These are phyloP conservation scores for Erigeron canadensis DNA, from an alignment of 129 eudicot species.

Conservation along the genomic window DNA sequence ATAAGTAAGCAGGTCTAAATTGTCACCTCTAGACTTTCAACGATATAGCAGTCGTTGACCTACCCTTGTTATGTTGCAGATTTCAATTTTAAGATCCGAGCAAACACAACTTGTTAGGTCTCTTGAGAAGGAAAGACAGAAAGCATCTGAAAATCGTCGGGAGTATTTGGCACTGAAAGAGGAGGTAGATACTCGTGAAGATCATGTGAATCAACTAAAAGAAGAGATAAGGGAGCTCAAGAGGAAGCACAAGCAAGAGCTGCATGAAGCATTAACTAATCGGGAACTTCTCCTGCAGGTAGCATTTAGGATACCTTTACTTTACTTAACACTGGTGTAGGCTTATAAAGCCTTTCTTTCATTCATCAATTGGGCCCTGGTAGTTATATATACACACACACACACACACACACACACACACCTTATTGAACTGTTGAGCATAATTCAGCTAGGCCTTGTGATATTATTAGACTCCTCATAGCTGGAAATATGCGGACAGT, in stretches of 20 bases:
- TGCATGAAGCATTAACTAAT: constrained; percentile 72
- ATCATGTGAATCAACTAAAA: constrained; percentile 65
- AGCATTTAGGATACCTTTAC: not conserved
- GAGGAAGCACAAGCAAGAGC: constrained; percentile 76
- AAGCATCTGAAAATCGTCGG: constrained; percentile 80
- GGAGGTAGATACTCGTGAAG: constrained; percentile 81
- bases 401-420: too few relatives aligned
- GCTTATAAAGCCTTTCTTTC: too few relatives aligned
- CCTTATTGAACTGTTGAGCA: not conserved
- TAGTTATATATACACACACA: not conserved
- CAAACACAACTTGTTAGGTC: constrained; percentile 88
- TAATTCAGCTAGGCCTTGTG: not conserved
- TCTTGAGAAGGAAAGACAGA: constrained; percentile 93
- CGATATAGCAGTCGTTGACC: not conserved
- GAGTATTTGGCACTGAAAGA: constrained; percentile 84
- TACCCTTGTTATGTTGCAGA: constrained; percentile 43
- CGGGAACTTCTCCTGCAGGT: constrained; percentile 89
- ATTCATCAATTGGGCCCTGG: too few relatives aligned
- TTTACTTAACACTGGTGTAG: not conserved
- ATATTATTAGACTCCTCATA: not conserved
- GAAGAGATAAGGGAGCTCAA: constrained; percentile 79
- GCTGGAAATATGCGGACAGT: not conserved
- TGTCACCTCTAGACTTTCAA: constrained; percentile 2
- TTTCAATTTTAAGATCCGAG: constrained; percentile 83
- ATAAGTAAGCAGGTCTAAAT: constrained; percentile 8